phyloP scores from a whole-genome alignment of 1,284 basidiomycete genomes.

The Ceratorhiza oryzae-sativae region DNA sequence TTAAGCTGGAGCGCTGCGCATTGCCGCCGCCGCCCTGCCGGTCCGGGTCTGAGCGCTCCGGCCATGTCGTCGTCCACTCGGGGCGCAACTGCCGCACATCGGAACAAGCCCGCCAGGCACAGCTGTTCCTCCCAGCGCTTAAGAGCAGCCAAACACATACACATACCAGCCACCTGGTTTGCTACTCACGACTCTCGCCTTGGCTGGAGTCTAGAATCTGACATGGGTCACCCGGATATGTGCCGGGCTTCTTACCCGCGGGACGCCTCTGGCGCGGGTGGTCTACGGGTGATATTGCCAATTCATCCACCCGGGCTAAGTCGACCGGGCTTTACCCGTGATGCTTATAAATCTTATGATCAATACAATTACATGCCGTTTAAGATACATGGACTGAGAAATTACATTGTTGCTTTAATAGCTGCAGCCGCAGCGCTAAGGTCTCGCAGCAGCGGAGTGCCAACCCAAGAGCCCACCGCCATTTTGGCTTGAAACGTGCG shows the following conservation, averaged over 20 bases:
- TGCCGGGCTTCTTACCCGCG: background rate
- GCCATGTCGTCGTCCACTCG: too few relatives aligned
- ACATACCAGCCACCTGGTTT: too few relatives aligned
- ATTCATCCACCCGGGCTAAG: constrained; percentile 1
- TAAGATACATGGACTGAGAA: background rate
- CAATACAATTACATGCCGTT: background rate
- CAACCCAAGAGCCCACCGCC: constrained; percentile 29
- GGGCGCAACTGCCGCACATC: too few relatives aligned
- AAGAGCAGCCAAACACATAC: too few relatives aligned
- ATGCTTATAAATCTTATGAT: background rate
- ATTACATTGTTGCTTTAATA: constrained; percentile 3
- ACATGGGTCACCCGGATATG: background rate
- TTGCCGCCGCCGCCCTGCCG: too few relatives aligned
- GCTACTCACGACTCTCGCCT: too few relatives aligned
- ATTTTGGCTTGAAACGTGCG: constrained; percentile 20
- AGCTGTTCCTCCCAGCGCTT: too few relatives aligned
- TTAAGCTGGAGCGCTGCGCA: too few relatives aligned
- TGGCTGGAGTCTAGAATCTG: too few relatives aligned
- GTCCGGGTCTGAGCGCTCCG: too few relatives aligned
- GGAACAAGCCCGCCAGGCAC: too few relatives aligned
- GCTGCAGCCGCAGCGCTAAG: background rate
- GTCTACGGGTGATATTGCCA: background rate
- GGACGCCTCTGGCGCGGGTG: background rate
- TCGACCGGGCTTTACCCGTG: background rate
- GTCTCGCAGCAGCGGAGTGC: constrained; percentile 8